phyloP scores from a whole-genome alignment of 2,329 filamentous ascomycete genomes.

The Huntiella savannae region DNA sequence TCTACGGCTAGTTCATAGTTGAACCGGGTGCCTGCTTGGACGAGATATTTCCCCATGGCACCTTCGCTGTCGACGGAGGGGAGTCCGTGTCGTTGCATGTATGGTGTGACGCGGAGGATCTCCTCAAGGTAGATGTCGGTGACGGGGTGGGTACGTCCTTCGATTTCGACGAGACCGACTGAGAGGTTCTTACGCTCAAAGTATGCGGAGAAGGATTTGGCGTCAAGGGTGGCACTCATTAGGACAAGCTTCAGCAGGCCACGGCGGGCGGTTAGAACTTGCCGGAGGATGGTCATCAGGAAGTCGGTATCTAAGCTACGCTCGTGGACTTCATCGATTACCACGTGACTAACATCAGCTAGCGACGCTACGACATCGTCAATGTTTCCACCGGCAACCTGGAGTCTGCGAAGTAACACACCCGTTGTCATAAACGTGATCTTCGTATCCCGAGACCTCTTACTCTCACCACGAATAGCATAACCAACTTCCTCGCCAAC shows the following conservation, averaged over 20 bases:
- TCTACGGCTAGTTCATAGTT: conserved; percentile 77
- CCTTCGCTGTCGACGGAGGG: not conserved
- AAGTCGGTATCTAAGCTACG: conserved; percentile 91
- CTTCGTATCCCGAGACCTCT: conserved; percentile 52
- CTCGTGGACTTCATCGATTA: conserved; percentile 95
- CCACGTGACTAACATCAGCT: conserved; percentile 79
- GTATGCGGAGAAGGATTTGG: conserved; percentile 65
- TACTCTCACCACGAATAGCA: conserved; percentile 77
- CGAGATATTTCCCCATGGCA: conserved; percentile 49
- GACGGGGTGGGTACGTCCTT: conserved; percentile 77
- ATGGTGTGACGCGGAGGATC: conserved; percentile 61
- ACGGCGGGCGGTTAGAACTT: conserved; percentile 54
- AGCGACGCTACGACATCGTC: conserved; percentile 67
- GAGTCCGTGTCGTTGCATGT: conserved; percentile 32
- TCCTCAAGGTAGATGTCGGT: conserved; percentile 82
- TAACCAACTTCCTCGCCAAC: conserved; percentile 86
- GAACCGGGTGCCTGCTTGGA: conserved; percentile 60
- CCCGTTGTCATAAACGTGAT: conserved; percentile 94
- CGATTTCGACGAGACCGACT: conserved; percentile 71
- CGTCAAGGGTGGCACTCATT: conserved; percentile 93
- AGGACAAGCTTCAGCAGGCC: conserved; percentile 76
- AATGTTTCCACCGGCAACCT: conserved; percentile 31
- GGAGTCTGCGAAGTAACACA: conserved; percentile 75
- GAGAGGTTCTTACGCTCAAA: conserved; percentile 48
- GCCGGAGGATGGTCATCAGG: conserved; percentile 65